Evolutionary conservation across 2,329 filamentous ascomycete species (phyloP).

Genomic region (Phaeosphaeria sp.): DNA sequence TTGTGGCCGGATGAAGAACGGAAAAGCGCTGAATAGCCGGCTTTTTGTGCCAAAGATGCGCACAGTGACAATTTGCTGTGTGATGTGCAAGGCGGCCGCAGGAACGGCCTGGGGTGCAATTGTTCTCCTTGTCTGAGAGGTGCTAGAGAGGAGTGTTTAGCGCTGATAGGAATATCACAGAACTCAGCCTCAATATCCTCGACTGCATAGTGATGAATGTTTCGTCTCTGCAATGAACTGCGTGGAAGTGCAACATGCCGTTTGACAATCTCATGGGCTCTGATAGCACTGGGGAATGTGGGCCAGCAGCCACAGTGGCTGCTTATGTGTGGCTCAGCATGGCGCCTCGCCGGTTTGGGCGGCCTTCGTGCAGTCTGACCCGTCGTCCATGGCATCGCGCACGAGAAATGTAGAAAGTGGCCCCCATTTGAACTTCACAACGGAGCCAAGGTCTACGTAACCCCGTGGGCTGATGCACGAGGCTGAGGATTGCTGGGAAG

Average conservation of each 20-base stretch:
- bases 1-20: background rate
- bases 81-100: background rate
- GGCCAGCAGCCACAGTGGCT: conserved; percentile 17
- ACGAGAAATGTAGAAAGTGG: background rate
- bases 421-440: conserved; percentile 5
- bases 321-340: conserved; percentile 29
- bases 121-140: background rate
- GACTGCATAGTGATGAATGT: background rate
- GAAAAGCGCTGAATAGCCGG: background rate
- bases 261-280: background rate
- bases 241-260: background rate
- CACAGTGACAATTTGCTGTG: background rate
- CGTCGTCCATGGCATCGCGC: background rate
- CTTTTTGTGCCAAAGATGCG: background rate
- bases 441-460: background rate
- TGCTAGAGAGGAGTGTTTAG: background rate
- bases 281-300: background rate
- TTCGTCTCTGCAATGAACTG: background rate
- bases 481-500: conserved; percentile 16
- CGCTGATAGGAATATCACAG: background rate
- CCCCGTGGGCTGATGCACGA: conserved; percentile 8
- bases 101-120: background rate
- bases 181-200: background rate
- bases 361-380: background rate
- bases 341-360: conserved; percentile 7